Evolutionary conservation across 306 rosid genomes (phyloP).

Genomic region (Begonia fuchsioides): DNA sequence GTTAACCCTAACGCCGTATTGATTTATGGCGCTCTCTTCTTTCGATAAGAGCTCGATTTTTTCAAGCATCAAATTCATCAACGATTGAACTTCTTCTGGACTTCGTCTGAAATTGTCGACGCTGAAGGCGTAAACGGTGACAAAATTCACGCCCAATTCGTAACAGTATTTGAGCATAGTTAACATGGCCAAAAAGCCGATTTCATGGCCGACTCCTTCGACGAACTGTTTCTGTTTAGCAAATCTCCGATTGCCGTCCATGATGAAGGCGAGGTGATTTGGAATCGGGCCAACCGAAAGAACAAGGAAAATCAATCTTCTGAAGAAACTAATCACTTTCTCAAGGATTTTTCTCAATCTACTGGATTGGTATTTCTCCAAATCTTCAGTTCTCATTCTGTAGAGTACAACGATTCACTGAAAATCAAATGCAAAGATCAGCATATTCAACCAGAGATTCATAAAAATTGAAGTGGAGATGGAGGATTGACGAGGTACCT

Average conservation of each 20-base stretch:
- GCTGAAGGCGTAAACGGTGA: conserved; percentile 74
- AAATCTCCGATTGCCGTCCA: conserved; percentile 85
- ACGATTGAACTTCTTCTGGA: conserved; percentile 23
- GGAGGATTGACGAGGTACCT: too few species aligned
- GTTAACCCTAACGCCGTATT: conserved; percentile 18
- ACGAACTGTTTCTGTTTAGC: conserved; percentile 34
- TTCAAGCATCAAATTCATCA: conserved; percentile 30
- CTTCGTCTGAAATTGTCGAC: conserved; percentile 45
- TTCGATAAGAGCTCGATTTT: conserved; percentile 18
- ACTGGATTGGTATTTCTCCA: not conserved
- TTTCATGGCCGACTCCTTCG: conserved; percentile 47
- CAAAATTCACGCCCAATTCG: conserved; percentile 60
- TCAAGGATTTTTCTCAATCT: not conserved
- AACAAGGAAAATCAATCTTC: conserved; percentile 37
- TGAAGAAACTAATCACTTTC: conserved; percentile 17
- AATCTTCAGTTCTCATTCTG: too few species aligned
- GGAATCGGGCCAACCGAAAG: conserved; percentile 60
- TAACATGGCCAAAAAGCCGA: conserved; percentile 43
- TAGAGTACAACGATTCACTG: too few species aligned
- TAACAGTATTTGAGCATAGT: conserved; percentile 44
- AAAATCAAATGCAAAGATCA: too few species aligned
- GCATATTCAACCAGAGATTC: too few species aligned
- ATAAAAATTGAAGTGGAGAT: too few species aligned
- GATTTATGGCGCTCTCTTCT: conserved; percentile 19
- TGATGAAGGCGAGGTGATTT: conserved; percentile 65